Percentiles rank a stretch among this genome's conserved stretches.
Conservation (phyloP, 1,139 yeast species). For the Candida sanyaensis region DNA sequence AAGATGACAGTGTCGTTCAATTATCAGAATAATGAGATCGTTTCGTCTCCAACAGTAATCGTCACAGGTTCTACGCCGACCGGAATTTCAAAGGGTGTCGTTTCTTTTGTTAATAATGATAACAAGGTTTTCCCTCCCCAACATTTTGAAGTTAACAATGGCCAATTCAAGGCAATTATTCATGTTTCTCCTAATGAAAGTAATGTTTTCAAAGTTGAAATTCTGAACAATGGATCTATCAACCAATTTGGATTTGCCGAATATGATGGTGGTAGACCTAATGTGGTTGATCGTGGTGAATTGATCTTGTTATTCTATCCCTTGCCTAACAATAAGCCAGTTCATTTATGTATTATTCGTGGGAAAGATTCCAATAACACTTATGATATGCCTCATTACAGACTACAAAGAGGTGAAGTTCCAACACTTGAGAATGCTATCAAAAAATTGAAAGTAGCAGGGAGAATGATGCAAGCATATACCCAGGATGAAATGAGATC, state of each 20-base stretch:
- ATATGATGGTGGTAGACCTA: slow-evolving; percentile 18
- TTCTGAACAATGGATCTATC: slow-evolving; percentile 26
- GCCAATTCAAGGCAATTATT: slow-evolving; percentile 72
- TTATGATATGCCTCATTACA: slow-evolving; percentile 73
- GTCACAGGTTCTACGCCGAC: slow-evolving; percentile 33
- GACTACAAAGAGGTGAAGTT: slow-evolving; percentile 55
- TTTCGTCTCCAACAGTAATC: slow-evolving; percentile 44
- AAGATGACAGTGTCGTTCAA: slow-evolving; percentile 35
- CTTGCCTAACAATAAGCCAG: slow-evolving; percentile 67
- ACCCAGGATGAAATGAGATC: slow-evolving; percentile 89
- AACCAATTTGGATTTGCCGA: slow-evolving; percentile 31
- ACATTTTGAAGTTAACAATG: slow-evolving; percentile 66
- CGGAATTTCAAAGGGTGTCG: slow-evolving; percentile 22
- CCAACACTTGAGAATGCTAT: slow-evolving; percentile 77
- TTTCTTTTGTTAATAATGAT: slow-evolving; percentile 40
- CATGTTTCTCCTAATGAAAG: slow-evolving; percentile 65
- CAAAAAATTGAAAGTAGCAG: slow-evolving; percentile 78
- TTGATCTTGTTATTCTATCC: slow-evolving; percentile 56
- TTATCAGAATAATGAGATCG: slow-evolving; percentile 37
- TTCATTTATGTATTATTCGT: slow-evolving; percentile 75
- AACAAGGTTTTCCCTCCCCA: slow-evolving; percentile 66
- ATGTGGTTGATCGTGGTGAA: slow-evolving; percentile 26
- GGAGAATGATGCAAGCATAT: slow-evolving; percentile 88
- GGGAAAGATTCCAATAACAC: slow-evolving; percentile 75
- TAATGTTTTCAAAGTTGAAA: slow-evolving; percentile 44